Evolutionary conservation across 805 yeast species (phyloP), one percentile per base, ranked within the genome.

Genomic region (Starmerella scarabaei): DNA sequence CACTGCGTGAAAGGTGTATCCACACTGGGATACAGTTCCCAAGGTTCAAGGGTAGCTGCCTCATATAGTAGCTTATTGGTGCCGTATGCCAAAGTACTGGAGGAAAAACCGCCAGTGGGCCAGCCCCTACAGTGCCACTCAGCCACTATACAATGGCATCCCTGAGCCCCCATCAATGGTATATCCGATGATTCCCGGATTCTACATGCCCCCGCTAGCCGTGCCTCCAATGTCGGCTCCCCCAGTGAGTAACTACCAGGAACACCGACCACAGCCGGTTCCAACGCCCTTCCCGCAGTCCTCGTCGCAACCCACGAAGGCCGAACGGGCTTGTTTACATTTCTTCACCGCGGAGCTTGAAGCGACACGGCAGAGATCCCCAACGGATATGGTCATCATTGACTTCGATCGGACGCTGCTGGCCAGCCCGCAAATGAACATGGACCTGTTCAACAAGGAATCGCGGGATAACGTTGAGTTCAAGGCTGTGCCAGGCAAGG

Each of bases 371-470:
- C 21, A 21, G 14, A 20, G 27, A 11, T 21, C 30, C n/a, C 28
- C 40, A 26, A 41, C 49, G 6, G 54, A 51, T 26, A 40, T 51
- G 16, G 38, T 51, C 5, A 33, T 51, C 3, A 35, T 51, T 6
- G 52, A 51, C 27, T 49, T 51, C 26, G 53, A 51, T 36, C 38
- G 49, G 18, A 41, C 52, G 6, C 36, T 53, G 17, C 40, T 53
- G 8, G 38, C 37, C 3, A 38, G 44, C 2, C 53, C 53, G 3
- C 28, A 21, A 4, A 31, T 42, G 9, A 50, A 41, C 32, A 15
- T 19, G 20, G 45, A 43, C 9, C 42, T 53, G n/a, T 9, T 47
- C 21, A 41, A 29, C 30, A 21, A 29, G 18, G 33, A 31, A n/a
- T 36, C 51, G 14, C 30, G 45, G 20, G 16, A 35, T 8, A 19